phyloP scores from a whole-genome alignment of 140 eudicot species.

The Flaveria floridana region DNA sequence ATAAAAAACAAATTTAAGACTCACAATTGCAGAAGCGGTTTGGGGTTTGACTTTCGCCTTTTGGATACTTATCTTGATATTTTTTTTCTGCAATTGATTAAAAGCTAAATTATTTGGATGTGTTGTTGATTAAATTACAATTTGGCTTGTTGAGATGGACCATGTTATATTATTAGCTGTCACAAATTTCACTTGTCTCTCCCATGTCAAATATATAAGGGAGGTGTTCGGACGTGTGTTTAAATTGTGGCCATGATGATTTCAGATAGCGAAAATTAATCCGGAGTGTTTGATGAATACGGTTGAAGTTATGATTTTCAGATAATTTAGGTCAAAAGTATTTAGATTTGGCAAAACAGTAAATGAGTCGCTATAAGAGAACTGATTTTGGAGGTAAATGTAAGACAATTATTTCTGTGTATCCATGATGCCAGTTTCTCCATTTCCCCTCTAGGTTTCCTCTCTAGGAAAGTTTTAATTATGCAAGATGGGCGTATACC shows the following conservation, averaged over 20 bases:
- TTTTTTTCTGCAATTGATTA: background rate
- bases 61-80: background rate
- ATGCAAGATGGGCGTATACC: constrained; percentile 13
- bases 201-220: constrained; percentile 5
- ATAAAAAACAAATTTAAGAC: background rate
- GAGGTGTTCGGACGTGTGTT: background rate
- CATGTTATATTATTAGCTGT: background rate
- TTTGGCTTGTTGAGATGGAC: constrained; percentile 3
- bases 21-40: background rate
- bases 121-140: background rate
- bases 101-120: background rate
- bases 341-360: background rate
- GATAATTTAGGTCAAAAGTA: background rate
- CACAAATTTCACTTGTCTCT: background rate
- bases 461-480: background rate
- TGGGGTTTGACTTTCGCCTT: background rate
- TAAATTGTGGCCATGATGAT: background rate
- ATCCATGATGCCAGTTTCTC: background rate
- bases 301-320: background rate
- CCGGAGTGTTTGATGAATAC: background rate
- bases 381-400: background rate
- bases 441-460: background rate
- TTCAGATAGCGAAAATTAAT: background rate
- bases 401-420: background rate
- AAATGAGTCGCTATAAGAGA: background rate